A percentile compares a stretch with the other conserved stretches of the same genome.
Conservation (phyloP, 176 grass and related monocot species). For the Musa schizocarpa region DNA sequence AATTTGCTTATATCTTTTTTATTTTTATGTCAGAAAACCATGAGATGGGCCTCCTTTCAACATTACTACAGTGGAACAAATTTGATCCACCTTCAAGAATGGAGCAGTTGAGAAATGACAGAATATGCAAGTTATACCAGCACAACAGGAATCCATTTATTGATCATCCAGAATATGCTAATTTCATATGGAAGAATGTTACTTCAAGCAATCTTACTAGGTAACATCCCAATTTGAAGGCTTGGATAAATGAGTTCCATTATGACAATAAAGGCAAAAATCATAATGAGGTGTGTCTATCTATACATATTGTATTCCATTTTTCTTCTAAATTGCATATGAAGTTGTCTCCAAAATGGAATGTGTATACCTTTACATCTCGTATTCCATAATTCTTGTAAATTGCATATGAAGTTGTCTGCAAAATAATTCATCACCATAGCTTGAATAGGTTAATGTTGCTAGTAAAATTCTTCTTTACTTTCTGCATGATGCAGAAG, state of each 20-base stretch:
- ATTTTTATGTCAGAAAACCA: conserved; percentile 31
- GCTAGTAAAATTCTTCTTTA: neutral
- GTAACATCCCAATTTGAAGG: neutral
- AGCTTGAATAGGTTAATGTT: too few species aligned
- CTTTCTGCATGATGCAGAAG: neutral
- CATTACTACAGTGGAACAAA: conserved; percentile 59
- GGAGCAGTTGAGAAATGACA: conserved; percentile 52
- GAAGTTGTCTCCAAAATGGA: neutral
- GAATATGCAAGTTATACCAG: conserved; percentile 58
- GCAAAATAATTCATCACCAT: too few species aligned
- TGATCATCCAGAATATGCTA: conserved; percentile 67
- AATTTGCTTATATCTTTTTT: neutral
- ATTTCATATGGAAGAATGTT: conserved; percentile 46
- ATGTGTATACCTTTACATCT: too few species aligned
- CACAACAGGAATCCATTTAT: conserved; percentile 77
- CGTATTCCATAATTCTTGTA: too few species aligned
- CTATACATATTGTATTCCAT: neutral
- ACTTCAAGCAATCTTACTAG: conserved; percentile 5
- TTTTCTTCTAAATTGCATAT: neutral
- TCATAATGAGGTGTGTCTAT: conserved; percentile 24
- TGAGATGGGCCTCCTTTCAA: conserved; percentile 64
- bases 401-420: too few species aligned
- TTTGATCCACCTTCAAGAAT: conserved; percentile 56
- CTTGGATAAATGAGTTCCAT: conserved; percentile 37
- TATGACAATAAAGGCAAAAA: conserved; percentile 34